Conservation (phyloP, 805 yeast species). For the Barnettozyma sp. region DNA sequence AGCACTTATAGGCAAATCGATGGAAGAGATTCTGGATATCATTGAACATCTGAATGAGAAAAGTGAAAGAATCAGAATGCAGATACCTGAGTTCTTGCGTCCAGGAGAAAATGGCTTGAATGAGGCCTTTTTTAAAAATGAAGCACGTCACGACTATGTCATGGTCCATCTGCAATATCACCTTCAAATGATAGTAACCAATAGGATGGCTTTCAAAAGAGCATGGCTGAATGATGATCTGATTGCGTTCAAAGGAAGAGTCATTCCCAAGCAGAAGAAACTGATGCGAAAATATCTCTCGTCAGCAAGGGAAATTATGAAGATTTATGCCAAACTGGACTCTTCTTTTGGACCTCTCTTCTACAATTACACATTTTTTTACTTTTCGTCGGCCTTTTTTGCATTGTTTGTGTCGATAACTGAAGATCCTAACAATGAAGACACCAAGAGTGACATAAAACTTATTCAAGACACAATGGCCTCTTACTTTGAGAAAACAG, state of each 20-base stretch:
- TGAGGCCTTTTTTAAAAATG: background rate
- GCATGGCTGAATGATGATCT: slow-evolving; percentile 21
- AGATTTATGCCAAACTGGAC: slow-evolving; percentile 7
- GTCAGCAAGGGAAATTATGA: slow-evolving; percentile 18
- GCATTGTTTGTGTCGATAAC: slow-evolving; percentile 20
- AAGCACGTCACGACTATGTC: slow-evolving; percentile 7
- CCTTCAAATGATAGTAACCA: slow-evolving; percentile 17
- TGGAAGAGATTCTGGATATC: slow-evolving; percentile 13
- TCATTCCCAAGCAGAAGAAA: slow-evolving; percentile 13
- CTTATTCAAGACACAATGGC: slow-evolving; percentile 10
- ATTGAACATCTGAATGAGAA: slow-evolving; percentile 16
- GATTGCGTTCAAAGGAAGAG: slow-evolving; percentile 5
- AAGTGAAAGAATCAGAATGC: slow-evolving; percentile 11
- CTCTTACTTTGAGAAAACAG: slow-evolving; percentile 8
- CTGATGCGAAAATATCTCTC: slow-evolving; percentile 18
- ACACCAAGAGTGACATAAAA: slow-evolving; percentile 13
- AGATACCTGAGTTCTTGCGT: slow-evolving; percentile 11
- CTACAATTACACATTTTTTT: slow-evolving; percentile 14
- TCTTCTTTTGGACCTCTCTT: slow-evolving; percentile 7
- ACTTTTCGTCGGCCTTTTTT: slow-evolving; percentile 22
- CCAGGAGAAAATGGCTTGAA: slow-evolving; percentile 11
- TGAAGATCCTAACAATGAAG: slow-evolving; percentile 17
- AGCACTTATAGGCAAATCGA: slow-evolving; percentile 13
- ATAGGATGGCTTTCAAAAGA: slow-evolving; percentile 24
- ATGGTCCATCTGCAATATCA: slow-evolving; percentile 19